Base-by-base conservation (phyloP, 805 yeast genomes). In the Ogataea ganodermae region DNA sequence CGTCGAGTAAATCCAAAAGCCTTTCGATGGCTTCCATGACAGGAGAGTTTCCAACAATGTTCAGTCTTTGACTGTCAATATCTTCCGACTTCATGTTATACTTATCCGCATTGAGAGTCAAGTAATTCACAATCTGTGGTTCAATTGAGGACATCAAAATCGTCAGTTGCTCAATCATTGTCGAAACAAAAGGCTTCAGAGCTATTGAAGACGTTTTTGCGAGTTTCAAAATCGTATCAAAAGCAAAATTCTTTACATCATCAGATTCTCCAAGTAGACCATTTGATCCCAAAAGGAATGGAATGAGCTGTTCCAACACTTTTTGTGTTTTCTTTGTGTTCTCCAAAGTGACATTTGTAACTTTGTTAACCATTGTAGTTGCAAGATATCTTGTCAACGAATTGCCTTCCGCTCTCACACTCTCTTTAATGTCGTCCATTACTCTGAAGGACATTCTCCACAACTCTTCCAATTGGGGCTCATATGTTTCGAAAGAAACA, bases 381-480 rank as follows among this genome's bases (percentile, higher is more conserved):
- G 96, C 81, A 22, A 91, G 72, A 8, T 77, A 74, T 51, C 83
- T 79, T 0, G 96, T 81, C 31, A 94, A 69, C 28, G 76, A 77
- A 32, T 75, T 68, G 8, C 96, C 97, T 38, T 89, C 96, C 48
- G 78, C 79, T 42, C 97, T 74, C 3, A 94, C 97, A 67, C 95
- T 86, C 30, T 89, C 97, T 65, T 94, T 94, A 49, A 92, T 89
- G 69, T 92, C 98, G 68, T 92, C 99, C 78, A 92, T 79, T 0
- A 81, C 79, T 59, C 99, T 77, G 69, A 92, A 91, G 41, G 91
- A 83, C 86, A 88, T 83, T 4, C 76, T 73, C 97, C 97, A 92
- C 26, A 92, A 80, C 4, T 80, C 81, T 49, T 86, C 85, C 49
- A 86, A 59, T 8, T 69, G 60, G 9, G 60, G 53, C 30, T 79